Base-by-base conservation (phyloP, 352 stramenopile genomes). In the Phytophthora megakarya region DNA sequence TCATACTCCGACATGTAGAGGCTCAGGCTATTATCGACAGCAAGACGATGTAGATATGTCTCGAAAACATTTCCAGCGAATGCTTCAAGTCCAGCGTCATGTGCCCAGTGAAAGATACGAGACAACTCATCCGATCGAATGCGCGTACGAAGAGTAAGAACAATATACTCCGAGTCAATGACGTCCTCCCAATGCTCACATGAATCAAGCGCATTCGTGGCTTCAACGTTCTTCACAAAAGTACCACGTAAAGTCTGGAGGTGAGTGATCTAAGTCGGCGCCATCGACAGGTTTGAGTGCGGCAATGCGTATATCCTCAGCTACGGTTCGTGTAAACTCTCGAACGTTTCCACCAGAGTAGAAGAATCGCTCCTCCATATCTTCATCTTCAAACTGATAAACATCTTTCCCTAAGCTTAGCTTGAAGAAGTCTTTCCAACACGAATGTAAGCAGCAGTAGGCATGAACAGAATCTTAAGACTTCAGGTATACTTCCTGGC, bases 281-380 rank as follows among this genome's bases (percentile, higher is more conserved):
- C n/a, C n/a, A n/a, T n/a, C n/a, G n/a, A n/a, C n/a, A n/a, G n/a
- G n/a, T n/a, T n/a, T n/a, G n/a, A n/a, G n/a, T n/a, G n/a, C n/a
- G n/a, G n/a, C n/a, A n/a, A n/a, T 32, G 26, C 26, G 26, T 32
- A 32, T 32, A 9, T 32, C 26, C 26, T 32, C 26, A 10, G 26
- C 5, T 32, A 9, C 9, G 9, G 26, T 9, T 10, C 5, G 26
- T 32, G 26, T 32, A 32, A 32, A 32, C 2, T 45, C 45, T n/a
- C 52, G 45, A 12, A 56, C 46, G 15, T 46, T 70, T 43, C 61
- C 61, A 16, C 61, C 38, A 11, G 45, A 64, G 32, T 61, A 61
- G 21, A 47, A 61, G 16, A 56, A 70, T 1, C 61, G 28, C 21
- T 50, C 16, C 9, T 62, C 43, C 50, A 62, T 67, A 15, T 65